Base-by-base conservation (phyloP, 371 early-diverging fungal species). In the Entomophthora muscae region DNA sequence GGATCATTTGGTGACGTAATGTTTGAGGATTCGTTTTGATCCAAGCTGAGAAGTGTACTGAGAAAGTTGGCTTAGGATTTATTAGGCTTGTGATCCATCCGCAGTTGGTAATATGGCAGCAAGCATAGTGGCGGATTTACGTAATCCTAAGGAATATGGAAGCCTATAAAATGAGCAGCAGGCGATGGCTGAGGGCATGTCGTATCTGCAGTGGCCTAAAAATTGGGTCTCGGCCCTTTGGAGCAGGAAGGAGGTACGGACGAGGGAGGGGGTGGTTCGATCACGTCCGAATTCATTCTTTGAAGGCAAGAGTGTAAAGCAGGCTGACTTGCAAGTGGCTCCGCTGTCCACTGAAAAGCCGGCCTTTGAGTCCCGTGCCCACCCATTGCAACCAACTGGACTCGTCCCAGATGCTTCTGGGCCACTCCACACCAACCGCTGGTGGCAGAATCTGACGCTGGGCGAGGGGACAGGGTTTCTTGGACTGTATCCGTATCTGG, bases 361-460 rank as follows among this genome's bases (percentile, higher is more conserved):
- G 2, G 7, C 7, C 3, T 61, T 32, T 30, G 61, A 61, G 42
- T 31, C 31, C 22, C 26, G 42, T 7, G 33, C 23, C 1, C 61
- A 61, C 22, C 61, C 61, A 10, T 24, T 61, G 13, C 31, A 61
- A 24, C 33, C 61, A 3, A 61, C 32, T 3, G 42, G 42, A 7
- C 17, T 61, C 2, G 42, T 23, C 27, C 23, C 26, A 2, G 31
- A 30, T 32, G 42, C 32, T 7, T 32, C 3, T 2, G 5, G 28
- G 1, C 65, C 65, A 1, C 32, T 68, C 22, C 74, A 70, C 0
- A 77, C 77, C 3, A 77, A 77, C 69, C 60, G 64, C 26, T 77
- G 77, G 77, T 77, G 76, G 76, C 68, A 63, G 52, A 77, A 77
- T 66, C 66, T 76, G 29, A 64, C 75, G 0, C 21, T 76, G 29